Base-by-base conservation (phyloP, 345 rosid genomes). In the Populus tremula region DNA sequence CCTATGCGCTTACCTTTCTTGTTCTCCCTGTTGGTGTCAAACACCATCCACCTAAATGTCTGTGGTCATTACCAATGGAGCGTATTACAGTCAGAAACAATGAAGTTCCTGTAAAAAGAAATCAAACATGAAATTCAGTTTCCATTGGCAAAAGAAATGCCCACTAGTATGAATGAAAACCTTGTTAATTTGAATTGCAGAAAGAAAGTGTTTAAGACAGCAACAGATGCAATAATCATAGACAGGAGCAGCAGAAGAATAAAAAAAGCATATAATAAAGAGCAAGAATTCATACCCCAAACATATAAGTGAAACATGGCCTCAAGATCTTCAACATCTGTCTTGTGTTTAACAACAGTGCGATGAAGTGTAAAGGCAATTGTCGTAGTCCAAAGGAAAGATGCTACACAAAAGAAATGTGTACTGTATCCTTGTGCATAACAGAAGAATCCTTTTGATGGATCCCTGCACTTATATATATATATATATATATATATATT, bases 341-440 rank as follows among this genome's bases (percentile, higher is more conserved):
- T 87, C 83, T 93, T 93, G 88, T 95, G 99, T 80, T 83, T 84
- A 47, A 93, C 98, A 50, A 95, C 98, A 75, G 98, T 93, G 3
- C 98, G 96, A 69, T 95, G 98, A 79, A 95, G 99, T 33, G 99
- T 93, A 81, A 95, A 95, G 73, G 99, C 97, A 80, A 95, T 95
- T 18, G 90, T 88, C 4, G 98, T 95, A 27, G 99, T 95, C 99
- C 99, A 95, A 56, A 95, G 89, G 84, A 95, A 91, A 70, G 97
- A 95, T n/a, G 99, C 94, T 4, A 95, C 93, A 67, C 97, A 94
- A 84, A 94, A 93, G 85, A 94, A 94, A 88, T 91, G 97, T 0
- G 97, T 88, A 56, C 84, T 89, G 77, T 91, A 94, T 27, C 92
- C 94, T 86, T 94, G 97, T 70, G 93, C 94, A 72, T 90, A 88